Evolutionary conservation across 2,329 filamentous ascomycete species (phyloP), one percentile per base, ranked within the genome.

Genomic region (Pochonia chlamydosporia): DNA sequence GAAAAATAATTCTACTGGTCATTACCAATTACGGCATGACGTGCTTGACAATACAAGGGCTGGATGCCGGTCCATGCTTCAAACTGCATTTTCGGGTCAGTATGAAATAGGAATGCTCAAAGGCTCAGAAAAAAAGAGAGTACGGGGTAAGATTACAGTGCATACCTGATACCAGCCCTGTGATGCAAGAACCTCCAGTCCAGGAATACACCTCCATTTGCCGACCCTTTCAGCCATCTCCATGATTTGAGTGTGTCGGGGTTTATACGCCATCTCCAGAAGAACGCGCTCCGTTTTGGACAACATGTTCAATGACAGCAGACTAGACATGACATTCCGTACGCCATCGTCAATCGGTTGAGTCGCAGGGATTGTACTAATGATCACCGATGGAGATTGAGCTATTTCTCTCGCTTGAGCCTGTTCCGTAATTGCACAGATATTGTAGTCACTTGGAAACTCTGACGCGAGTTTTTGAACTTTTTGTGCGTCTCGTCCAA

Each of bases 191-290:
- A 93, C 90, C 66, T 99, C 93, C 33, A 96, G 68, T 0, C 93
- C 93, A 7, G 89, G 84, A 52, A 97, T 85, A 2, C 86, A 89
- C 47, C 71, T 77, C 93, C 93, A 99, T 3, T 85, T 84, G 10
- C 63, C 63, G 11, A 79, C 79, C 55, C 85, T 79, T 57, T 82
- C 76, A 3, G 91, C 92, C 62, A 96, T 71, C 62, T 87, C 78
- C 83, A 97, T 96, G 55, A 96, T 68, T 7, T 85, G 80, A 4
- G 93, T 99, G 44, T 87, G 78, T 0, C 79, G 74, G 18, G 93
- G 93, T 67, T 92, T 95, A 67, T 99, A 99, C 2, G 93, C 92
- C 91, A 99, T 96, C 66, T 99, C 93, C 3, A 97, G 70, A 51
- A 97, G 68, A 11, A 93, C 79, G 18, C 79, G 77, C 23, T 67